Evolutionary conservation across 2,329 filamentous ascomycete genomes (phyloP).

Genomic region (Fusarium veterinarium): DNA sequence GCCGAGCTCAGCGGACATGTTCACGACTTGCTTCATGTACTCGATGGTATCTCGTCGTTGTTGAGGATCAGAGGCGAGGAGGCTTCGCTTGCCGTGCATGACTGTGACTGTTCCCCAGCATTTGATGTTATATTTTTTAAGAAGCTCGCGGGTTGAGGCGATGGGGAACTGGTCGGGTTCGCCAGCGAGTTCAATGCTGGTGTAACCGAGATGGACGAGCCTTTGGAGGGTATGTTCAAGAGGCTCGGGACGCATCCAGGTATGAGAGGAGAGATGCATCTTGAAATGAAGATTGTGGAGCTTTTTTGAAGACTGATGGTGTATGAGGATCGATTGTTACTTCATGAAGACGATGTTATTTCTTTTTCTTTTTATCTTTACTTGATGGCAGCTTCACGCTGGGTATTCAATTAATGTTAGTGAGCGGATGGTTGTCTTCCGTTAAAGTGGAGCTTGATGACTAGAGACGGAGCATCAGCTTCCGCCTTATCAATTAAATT

Average conservation of each 20-base stretch:
- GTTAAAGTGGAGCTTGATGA: background rate
- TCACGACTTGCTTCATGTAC: conserved; percentile 35
- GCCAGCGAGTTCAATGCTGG: conserved; percentile 30
- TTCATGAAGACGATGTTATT: rapidly evolving
- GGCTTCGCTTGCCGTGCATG: conserved; percentile 28
- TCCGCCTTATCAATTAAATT: conserved; percentile 8
- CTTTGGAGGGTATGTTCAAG: conserved; percentile 30
- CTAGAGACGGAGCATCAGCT: background rate
- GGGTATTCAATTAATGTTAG: background rate
- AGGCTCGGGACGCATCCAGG: conserved; percentile 37
- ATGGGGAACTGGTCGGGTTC: conserved; percentile 21
- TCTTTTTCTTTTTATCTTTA: background rate
- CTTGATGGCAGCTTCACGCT: rapidly evolving
- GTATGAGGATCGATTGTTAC: rapidly evolving
- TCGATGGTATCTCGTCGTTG: conserved; percentile 21
- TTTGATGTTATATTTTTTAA: conserved; percentile 26
- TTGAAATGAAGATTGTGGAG: no score
- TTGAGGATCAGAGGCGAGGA: conserved; percentile 29
- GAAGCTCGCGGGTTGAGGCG: conserved; percentile 6
- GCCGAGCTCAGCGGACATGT: conserved; percentile 23
- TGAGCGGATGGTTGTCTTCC: background rate
- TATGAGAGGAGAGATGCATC: conserved; percentile 39
- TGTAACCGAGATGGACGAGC: conserved; percentile 23
- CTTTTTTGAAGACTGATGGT: rapidly evolving
- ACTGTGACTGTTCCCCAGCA: conserved; percentile 39